Conservation (phyloP, 441 rosid genomes). For the Populus trichocarpa region DNA sequence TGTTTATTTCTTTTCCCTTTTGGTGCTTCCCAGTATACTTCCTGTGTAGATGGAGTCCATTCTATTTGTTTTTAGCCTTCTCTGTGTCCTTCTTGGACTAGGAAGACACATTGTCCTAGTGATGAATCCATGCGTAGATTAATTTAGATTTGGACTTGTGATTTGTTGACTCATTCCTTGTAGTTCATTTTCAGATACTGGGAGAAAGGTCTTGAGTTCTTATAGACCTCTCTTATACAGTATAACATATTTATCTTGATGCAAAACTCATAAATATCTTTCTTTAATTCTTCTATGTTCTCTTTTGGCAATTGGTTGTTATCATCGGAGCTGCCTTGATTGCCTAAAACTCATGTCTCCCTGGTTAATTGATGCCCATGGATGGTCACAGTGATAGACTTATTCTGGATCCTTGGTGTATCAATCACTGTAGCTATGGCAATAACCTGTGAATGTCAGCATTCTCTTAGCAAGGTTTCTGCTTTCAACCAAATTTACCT, state of each 20-base stretch:
- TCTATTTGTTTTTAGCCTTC: neutral
- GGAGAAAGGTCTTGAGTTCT: neutral
- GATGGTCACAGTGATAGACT: neutral
- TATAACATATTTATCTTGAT: neutral
- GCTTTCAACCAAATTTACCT: too few relatives aligned
- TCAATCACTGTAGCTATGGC: neutral
- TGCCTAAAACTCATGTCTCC: slow-evolving; percentile 3
- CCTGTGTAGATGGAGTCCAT: too few relatives aligned
- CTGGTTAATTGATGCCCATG: neutral
- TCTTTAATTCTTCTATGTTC: neutral
- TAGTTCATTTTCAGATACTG: neutral
- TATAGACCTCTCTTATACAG: neutral
- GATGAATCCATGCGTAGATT: neutral
- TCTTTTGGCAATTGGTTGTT: slow-evolving; percentile 14
- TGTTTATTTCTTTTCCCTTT: too few relatives aligned
- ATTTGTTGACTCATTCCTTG: neutral
- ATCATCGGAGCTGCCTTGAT: slow-evolving; percentile 1
- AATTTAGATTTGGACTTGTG: neutral
- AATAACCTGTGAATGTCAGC: slow-evolving; percentile 12
- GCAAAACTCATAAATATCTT: neutral
- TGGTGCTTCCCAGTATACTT: too few relatives aligned
- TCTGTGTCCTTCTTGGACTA: too few relatives aligned
- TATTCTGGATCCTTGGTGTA: neutral
- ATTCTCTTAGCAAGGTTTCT: neutral
- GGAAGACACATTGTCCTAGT: neutral